Evolutionary conservation across 2,329 filamentous ascomycete genomes (phyloP).

Genomic region (Verticillium albo-atrum): DNA sequence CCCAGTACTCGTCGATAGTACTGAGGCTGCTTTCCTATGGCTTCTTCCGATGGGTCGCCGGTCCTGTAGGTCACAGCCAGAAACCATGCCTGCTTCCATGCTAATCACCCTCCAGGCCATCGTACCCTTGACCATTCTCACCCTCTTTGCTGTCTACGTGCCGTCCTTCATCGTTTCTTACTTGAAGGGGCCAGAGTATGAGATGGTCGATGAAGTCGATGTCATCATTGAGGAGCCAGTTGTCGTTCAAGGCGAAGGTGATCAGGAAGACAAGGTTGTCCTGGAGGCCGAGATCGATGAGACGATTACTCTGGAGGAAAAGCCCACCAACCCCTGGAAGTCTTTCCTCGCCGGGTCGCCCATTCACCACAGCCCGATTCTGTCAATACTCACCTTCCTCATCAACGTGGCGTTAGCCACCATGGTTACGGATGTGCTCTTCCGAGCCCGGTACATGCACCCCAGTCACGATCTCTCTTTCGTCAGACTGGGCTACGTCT

Average conservation of each 20-base stretch:
- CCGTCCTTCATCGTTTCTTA: conserved; percentile 59
- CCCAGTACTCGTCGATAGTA: conserved; percentile 41
- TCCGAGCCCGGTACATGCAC: conserved; percentile 66
- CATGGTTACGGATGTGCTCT: conserved; percentile 73
- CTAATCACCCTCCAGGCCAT: conserved; percentile 9
- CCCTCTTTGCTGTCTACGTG: conserved; percentile 62
- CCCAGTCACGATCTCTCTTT: conserved; percentile 75
- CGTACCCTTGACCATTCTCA: conserved; percentile 35
- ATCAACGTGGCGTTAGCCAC: conserved; percentile 68
- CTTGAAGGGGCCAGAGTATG: conserved; percentile 50
- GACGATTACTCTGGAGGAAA: conserved; percentile 54
- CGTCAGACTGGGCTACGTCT: conserved; percentile 82
- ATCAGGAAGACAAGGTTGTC: conserved; percentile 59
- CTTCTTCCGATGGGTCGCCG: conserved; percentile 56
- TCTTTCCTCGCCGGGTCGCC: conserved; percentile 75
- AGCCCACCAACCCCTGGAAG: conserved; percentile 50
- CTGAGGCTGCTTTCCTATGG: conserved; percentile 48
- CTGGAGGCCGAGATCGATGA: conserved; percentile 61
- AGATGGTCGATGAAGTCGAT: conserved; percentile 57
- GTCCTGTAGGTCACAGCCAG: conserved; percentile 23
- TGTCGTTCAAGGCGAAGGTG: conserved; percentile 46
- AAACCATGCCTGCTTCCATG: not conserved
- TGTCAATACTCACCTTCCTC: conserved; percentile 63
- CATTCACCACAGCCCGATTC: conserved; percentile 60
- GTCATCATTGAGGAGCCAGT: conserved; percentile 32